Base-by-base conservation (phyloP, 2,329 filamentous ascomycete genomes). In the Daldinia sp. region DNA sequence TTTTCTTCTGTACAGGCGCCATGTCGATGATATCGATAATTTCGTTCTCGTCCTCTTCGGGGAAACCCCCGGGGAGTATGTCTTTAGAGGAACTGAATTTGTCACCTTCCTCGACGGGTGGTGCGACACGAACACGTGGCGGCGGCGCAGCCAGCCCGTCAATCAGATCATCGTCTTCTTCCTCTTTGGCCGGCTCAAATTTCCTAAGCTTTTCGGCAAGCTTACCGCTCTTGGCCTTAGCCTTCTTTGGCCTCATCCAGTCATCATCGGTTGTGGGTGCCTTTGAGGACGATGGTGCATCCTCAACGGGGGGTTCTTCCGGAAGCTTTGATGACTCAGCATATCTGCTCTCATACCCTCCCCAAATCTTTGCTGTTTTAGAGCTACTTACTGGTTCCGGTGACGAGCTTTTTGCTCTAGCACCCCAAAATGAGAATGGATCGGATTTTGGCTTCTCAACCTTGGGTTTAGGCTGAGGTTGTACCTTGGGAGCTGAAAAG, bases 371-470 rank as follows among this genome's bases (percentile, higher is more conserved):
- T 56, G 71, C 60, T n/a, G 12, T 59, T 18, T 46, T 26, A 10
- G 30, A 28, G 28, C 62, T 72, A 72, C 74, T 75, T 77, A 78
- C 73, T 64, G 71, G 61, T 73, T 76, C 74, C 71, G 75, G 75
- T 65, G 68, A 78, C 75, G 72, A 74, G 81, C 80, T 79, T 67
- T 75, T 79, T 33, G 74, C 60, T 74, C 81, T 82, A 58, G 82
- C 80, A 66, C 87, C 85, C 87, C 87, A 89, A 80, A 89, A 88
- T 72, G 83, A 83, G 77, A 89, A 89, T 0, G 84, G 77, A 64
- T 84, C 81, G 26, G 64, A 53, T 44, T 65, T 69, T 48, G 48
- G 20, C 26, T 42, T 30, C 4, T 59, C 56, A 46, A 74, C 74
- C 63, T 81, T 78, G 6, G 41, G 26, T 51, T 33, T 42, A 5